Evolutionary conservation across 2,329 filamentous ascomycete species (phyloP), one percentile per base, ranked within the genome.

Genomic region (Rhynchosporium secalis): DNA sequence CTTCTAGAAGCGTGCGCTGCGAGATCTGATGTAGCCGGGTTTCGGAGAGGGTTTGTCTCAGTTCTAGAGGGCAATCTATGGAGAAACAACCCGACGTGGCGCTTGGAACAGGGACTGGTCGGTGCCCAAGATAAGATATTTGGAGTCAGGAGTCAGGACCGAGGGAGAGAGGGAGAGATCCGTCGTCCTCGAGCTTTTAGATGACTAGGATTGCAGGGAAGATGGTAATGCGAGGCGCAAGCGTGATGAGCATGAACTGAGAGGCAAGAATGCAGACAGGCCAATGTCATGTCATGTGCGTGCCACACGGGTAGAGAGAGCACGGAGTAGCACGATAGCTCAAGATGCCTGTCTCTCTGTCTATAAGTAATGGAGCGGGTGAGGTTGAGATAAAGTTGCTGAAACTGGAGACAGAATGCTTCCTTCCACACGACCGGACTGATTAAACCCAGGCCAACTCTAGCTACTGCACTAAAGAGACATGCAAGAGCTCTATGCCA

Each of bases 331-430:
- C 8, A 10, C n/a, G 20, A 46, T 13, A 26, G n/a, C 51, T 26
- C 55, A 36, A 58, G 56, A 36, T 45, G 49, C 20, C 36, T 20
- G 33, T 6, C 33, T 36, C 6, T 6, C 33, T 36, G 33, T 6
- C 33, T 36, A 1, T 36, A 20, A 29, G 47, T 26, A 59, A 51
- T 61, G 36, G 36, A 43, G 45, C 8, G 45, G 61, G 51, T 67
- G 66, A 66, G 47, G 67, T 67, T 62, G 60, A 63, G 62, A 67
- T 67, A 68, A 48, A 67, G 62, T 66, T 68, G 60, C 49, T 45
- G 54, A 64, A 52, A 60, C 51, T 51, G 26, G 58, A 58, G 54
- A 61, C 56, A 52, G 56, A 45, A 26, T 56, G 40, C 47, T 56
- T 40, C 51, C 60, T 56, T 65, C 58, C 56, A 58, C 41, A 26